phyloP scores from a whole-genome alignment of 139 green algal species.

The Astrephomene gubernaculifera region DNA sequence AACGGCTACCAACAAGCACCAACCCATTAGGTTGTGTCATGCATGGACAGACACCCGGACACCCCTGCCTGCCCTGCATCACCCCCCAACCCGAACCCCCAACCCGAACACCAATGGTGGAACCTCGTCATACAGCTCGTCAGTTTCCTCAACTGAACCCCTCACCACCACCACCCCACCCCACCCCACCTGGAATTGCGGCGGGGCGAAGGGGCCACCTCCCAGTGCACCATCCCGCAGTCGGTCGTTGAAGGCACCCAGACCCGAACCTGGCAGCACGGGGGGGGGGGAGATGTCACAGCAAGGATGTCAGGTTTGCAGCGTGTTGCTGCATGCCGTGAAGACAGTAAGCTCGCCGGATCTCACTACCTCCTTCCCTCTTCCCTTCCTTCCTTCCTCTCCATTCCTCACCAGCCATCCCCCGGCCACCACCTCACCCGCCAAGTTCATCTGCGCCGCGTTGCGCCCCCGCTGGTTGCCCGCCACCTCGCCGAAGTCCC shows the following conservation, averaged over 20 bases:
- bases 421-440: conserved; percentile 46
- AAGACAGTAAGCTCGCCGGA: too few relatives aligned
- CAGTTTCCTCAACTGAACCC: not conserved
- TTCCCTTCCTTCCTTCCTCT: not conserved
- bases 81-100: too few relatives aligned
- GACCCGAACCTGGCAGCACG: too few relatives aligned
- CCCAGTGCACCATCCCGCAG: conserved; percentile 86
- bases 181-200: conserved; percentile 54
- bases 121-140: too few relatives aligned
- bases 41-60: too few relatives aligned
- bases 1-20: too few relatives aligned
- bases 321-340: too few relatives aligned
- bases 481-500: conserved; percentile 92
- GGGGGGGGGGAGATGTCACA: too few relatives aligned
- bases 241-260: conserved; percentile 90
- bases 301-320: too few relatives aligned
- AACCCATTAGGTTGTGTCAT: not conserved
- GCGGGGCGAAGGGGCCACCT: conserved; percentile 78
- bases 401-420: not conserved
- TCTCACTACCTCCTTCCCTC: not conserved
- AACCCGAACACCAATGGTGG: not conserved
- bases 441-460: conserved; percentile 85
- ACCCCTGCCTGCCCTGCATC: not conserved
- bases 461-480: conserved; percentile 84
- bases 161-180: not conserved